A percentile compares a stretch with the other conserved stretches of the same genome.
Conservation (phyloP, 2,329 filamentous ascomycete species). For the Cladobotryum mycophilum region DNA sequence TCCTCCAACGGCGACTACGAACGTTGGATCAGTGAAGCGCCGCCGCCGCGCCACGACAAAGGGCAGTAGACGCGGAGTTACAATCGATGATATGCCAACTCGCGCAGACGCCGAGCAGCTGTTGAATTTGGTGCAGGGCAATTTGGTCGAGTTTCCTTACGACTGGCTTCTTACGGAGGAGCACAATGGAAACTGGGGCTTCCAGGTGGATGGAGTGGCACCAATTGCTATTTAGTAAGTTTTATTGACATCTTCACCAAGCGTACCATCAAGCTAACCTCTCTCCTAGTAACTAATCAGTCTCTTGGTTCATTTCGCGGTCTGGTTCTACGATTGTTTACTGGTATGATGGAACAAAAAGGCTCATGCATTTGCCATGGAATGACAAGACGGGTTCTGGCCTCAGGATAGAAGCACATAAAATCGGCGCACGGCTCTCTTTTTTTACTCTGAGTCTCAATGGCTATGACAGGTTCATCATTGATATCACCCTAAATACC, state of each 20-base stretch:
- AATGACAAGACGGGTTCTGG: constrained; percentile 1
- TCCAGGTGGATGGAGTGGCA: constrained; percentile 91
- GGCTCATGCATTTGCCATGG: constrained; percentile 4
- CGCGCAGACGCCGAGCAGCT: constrained; percentile 75
- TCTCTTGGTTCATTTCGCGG: background rate
- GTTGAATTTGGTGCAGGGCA: constrained; percentile 75
- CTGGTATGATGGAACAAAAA: background rate
- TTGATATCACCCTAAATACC: background rate
- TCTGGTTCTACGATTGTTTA: background rate
- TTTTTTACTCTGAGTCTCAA: background rate
- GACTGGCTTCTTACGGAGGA: constrained; percentile 93
- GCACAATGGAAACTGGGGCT: constrained; percentile 90
- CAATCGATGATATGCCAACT: constrained; percentile 69
- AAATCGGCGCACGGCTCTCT: background rate
- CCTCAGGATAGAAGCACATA: background rate
- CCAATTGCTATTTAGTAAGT: constrained; percentile 94
- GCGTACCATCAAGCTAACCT: constrained; percentile 21
- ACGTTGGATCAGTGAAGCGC: constrained; percentile 48
- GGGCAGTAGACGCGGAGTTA: constrained; percentile 57
- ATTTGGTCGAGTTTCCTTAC: constrained; percentile 88
- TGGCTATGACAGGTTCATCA: background rate
- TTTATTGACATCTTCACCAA: background rate
- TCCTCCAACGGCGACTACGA: constrained; percentile 22
- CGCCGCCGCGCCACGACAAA: constrained; percentile 65
- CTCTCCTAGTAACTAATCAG: constrained; percentile 26